Percentiles rank a stretch among this genome's conserved stretches.
Evolutionary conservation across 2,329 filamentous ascomycete species (phyloP).

Genomic region (Fusarium hainanense): DNA sequence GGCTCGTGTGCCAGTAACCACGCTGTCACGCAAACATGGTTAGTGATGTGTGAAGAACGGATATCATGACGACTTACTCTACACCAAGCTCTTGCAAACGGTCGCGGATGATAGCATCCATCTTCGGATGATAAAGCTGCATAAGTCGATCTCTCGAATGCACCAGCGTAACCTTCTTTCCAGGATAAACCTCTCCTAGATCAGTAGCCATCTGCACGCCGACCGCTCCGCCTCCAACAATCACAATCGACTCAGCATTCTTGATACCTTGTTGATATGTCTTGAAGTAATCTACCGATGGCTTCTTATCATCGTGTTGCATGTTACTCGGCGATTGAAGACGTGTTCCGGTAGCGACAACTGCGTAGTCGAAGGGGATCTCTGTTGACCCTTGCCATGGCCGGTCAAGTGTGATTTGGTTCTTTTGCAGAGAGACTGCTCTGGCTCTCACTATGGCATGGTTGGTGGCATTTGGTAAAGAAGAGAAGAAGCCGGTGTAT

Average conservation of each 20-base stretch:
- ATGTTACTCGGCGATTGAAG: slow-evolving; percentile 41
- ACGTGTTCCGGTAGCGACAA: slow-evolving; percentile 40
- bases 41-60: fast-evolving
- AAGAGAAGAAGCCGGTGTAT: slow-evolving; percentile 49
- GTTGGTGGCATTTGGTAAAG: slow-evolving; percentile 30
- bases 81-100: slow-evolving; percentile 40
- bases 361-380: slow-evolving; percentile 41
- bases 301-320: slow-evolving; percentile 38
- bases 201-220: slow-evolving; percentile 45
- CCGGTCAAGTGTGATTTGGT: slow-evolving; percentile 37
- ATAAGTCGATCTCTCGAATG: slow-evolving; percentile 42
- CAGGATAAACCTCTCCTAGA: slow-evolving; percentile 41
- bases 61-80: slow-evolving; percentile 5
- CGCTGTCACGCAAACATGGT: background rate
- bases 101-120: slow-evolving; percentile 39
- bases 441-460: slow-evolving; percentile 37
- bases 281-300: slow-evolving; percentile 40
- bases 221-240: slow-evolving; percentile 44
- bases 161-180: slow-evolving; percentile 40
- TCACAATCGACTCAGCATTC: slow-evolving; percentile 38
- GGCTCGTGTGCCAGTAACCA: slow-evolving; percentile 40
- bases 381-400: slow-evolving; percentile 42
- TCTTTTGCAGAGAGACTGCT: slow-evolving; percentile 30
- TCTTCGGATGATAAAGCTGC: slow-evolving; percentile 43
- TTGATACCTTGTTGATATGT: slow-evolving; percentile 37